These are phyloP conservation scores for Tetradesmus obliquus DNA, from an alignment of 139 green algal species.

Conservation along the genomic window DNA sequence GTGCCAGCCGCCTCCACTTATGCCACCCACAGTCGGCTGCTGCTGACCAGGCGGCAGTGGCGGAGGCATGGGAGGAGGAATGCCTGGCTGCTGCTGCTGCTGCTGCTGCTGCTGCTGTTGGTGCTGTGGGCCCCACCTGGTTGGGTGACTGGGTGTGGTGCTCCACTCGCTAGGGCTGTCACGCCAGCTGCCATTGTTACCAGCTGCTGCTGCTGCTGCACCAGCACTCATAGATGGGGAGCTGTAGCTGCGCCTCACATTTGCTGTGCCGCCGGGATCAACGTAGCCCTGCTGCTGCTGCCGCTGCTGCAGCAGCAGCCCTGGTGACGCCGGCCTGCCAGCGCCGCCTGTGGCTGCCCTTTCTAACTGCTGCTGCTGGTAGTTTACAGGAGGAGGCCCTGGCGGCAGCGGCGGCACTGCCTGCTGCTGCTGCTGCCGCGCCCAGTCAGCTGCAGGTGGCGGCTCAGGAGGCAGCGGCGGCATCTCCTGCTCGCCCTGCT, in stretches of 20 bases:
- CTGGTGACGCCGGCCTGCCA: constrained; percentile 1
- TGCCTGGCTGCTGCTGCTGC: constrained; percentile 26
- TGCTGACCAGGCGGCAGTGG: neutral
- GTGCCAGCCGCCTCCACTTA: neutral
- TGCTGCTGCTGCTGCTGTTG: neutral
- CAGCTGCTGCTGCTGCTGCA: neutral
- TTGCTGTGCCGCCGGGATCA: neutral
- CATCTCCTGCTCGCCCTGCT: constrained; percentile 6
- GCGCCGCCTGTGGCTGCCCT: neutral
- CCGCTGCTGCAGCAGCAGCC: neutral
- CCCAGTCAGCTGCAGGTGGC: constrained; percentile 28
- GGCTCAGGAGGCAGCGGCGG: constrained; percentile 35
- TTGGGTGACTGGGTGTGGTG: neutral
- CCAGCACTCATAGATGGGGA: neutral
- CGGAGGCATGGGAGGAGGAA: neutral
- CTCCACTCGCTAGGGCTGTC: neutral
- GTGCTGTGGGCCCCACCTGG: neutral
- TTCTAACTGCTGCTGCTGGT: constrained; percentile 10
- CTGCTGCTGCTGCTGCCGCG: constrained; percentile 22
- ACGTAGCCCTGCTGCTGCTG: neutral
- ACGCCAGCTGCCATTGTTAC: neutral
- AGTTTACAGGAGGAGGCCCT: neutral
- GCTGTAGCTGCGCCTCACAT: neutral
- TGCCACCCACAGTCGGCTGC: neutral
- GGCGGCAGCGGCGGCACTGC: neutral